These are phyloP conservation scores for Heracleum sosnowskyi DNA, from an alignment of 129 eudicot genomes.

Conservation along the genomic window DNA sequence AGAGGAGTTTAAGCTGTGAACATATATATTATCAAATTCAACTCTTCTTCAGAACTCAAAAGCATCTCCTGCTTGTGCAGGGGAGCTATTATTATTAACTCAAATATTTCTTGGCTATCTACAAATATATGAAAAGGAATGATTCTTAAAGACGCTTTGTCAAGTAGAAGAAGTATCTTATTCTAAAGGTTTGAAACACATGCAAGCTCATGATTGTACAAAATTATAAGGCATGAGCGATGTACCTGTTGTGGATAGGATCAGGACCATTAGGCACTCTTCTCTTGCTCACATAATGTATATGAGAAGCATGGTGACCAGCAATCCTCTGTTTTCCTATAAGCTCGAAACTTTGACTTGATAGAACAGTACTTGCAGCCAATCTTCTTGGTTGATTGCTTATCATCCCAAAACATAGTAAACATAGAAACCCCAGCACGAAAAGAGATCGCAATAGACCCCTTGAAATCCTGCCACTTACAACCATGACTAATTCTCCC, in stretches of 20 bases:
- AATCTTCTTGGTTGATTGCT: constrained; percentile 13
- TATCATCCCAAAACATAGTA: constrained; percentile 33
- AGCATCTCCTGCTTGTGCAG: neutral
- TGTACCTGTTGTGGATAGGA: constrained; percentile 93
- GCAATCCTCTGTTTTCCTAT: constrained; percentile 23
- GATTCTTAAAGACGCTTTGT: neutral
- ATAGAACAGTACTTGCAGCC: constrained; percentile 17
- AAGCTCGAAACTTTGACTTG: constrained; percentile 22
- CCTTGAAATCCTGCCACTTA: constrained; percentile 24
- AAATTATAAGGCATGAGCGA: neutral
- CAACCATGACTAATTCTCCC: constrained; percentile 23
- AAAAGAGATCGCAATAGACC: constrained; percentile 30
- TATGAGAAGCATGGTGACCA: constrained; percentile 16
- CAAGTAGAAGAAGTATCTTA: neutral
- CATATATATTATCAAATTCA: neutral
- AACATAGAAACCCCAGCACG: constrained; percentile 38
- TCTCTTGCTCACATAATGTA: constrained; percentile 69
- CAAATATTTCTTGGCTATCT: neutral
- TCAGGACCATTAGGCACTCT: constrained; percentile 91
- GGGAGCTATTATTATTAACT: neutral
- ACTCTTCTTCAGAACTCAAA: neutral
- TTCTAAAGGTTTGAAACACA: neutral
- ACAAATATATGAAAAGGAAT: neutral
- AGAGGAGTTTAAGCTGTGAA: neutral
- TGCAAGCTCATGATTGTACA: neutral